These are phyloP conservation scores for Angophora floribunda DNA, from an alignment of 345 rosid genomes.

Conservation along the genomic window DNA sequence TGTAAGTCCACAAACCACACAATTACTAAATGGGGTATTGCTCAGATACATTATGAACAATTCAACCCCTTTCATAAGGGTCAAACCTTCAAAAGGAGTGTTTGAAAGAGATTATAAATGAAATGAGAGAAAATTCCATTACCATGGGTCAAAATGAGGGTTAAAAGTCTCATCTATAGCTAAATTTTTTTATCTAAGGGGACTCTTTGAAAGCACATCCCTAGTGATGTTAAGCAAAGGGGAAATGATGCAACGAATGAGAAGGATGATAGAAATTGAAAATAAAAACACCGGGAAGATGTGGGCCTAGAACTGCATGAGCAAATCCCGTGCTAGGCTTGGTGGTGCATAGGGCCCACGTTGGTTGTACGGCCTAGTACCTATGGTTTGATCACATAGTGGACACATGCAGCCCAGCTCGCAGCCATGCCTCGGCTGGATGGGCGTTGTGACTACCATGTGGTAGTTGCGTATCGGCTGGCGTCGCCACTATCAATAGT, in stretches of 20 bases:
- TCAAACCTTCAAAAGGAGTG: not conserved
- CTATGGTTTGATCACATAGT: not conserved
- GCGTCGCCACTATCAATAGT: not conserved
- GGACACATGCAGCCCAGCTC: not conserved
- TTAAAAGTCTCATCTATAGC: not conserved
- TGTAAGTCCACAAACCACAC: not conserved
- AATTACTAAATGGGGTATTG: rapidly evolving
- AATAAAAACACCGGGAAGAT: not conserved
- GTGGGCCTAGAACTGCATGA: not conserved
- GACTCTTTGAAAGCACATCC: not conserved
- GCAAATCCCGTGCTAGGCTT: not conserved
- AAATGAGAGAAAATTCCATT: not conserved
- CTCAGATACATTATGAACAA: not conserved
- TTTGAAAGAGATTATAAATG: not conserved
- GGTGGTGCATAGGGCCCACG: not conserved
- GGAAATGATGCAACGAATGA: not conserved
- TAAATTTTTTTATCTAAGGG: not conserved
- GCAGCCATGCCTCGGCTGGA: not conserved
- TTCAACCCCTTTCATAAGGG: not conserved
- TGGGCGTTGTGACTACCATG: not conserved
- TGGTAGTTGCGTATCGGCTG: not conserved
- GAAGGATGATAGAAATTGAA: not conserved
- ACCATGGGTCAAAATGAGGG: not conserved
- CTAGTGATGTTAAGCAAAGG: not conserved
- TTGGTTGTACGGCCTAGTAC: not conserved